Conservation (phyloP, 306 rosid genomes). For the Albizia julibrissin region DNA sequence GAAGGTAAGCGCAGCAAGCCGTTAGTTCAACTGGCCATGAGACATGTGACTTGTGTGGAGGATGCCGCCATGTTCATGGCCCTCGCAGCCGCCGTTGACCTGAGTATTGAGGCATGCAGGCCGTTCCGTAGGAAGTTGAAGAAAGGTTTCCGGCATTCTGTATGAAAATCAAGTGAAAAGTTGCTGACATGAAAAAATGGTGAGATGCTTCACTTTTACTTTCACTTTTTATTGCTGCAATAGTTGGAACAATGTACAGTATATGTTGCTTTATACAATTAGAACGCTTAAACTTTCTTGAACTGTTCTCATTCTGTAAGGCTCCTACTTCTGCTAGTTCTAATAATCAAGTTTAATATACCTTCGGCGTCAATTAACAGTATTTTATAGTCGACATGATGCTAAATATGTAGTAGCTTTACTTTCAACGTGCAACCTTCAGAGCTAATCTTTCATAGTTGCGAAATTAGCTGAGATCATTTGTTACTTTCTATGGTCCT, state of each 20-base stretch:
- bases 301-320: constrained; percentile 6
- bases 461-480: not conserved
- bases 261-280: constrained; percentile 37
- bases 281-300: constrained; percentile 5
- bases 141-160: constrained; percentile 54
- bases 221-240: constrained; percentile 37
- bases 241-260: constrained; percentile 58
- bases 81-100: constrained; percentile 88
- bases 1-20: constrained; percentile 87
- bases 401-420: not conserved
- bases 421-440: not conserved
- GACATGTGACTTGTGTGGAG: constrained; percentile 85
- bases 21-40: constrained; percentile 76
- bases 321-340: not conserved
- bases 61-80: constrained; percentile 98
- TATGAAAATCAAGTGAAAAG: constrained; percentile 37
- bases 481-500: not conserved
- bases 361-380: not conserved
- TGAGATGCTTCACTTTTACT: constrained; percentile 14
- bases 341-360: not conserved
- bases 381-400: not conserved
- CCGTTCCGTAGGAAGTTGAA: constrained; percentile 74
- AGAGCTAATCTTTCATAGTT: not conserved
- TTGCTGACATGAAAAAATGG: constrained; percentile 3
- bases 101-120: constrained; percentile 81